Conservation (phyloP, 1,139 yeast species). For the Sugiyamaella castrensis region DNA sequence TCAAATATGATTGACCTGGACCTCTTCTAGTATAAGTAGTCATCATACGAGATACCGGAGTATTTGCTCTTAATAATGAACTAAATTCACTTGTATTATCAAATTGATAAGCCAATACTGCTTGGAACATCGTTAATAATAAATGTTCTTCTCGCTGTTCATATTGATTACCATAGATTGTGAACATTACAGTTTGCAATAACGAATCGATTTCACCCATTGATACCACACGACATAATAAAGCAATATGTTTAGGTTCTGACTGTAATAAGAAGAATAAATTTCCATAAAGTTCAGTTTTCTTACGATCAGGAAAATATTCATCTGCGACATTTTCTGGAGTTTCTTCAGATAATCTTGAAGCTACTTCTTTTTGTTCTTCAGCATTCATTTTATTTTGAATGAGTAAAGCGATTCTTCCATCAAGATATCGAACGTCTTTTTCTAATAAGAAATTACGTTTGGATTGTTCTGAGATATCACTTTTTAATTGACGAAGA, state of each 20-base stretch:
- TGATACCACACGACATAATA: slow-evolving; percentile 38
- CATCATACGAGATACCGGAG: slow-evolving; percentile 46
- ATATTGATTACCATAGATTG: slow-evolving; percentile 45
- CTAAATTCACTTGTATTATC: slow-evolving; percentile 41
- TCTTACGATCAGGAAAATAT: slow-evolving; percentile 33
- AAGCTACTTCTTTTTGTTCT: slow-evolving; percentile 40
- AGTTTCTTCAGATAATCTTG: slow-evolving; percentile 27
- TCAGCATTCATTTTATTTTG: slow-evolving; percentile 43
- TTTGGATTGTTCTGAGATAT: slow-evolving; percentile 40
- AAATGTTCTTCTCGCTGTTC: slow-evolving; percentile 45
- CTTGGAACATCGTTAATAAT: slow-evolving; percentile 41
- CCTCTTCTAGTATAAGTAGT: slow-evolving; percentile 45
- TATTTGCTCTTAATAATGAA: slow-evolving; percentile 41
- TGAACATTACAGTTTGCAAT: slow-evolving; percentile 44
- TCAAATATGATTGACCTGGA: slow-evolving; percentile 43
- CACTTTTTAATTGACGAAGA: slow-evolving; percentile 37
- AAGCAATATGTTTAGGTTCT: slow-evolving; percentile 42
- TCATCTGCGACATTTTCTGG: slow-evolving; percentile 21
- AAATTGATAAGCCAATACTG: slow-evolving; percentile 41
- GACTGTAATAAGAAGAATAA: slow-evolving; percentile 41
- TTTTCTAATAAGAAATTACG: slow-evolving; percentile 41
- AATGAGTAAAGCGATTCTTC: slow-evolving; percentile 42
- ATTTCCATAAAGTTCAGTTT: slow-evolving; percentile 39
- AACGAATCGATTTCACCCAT: slow-evolving; percentile 43
- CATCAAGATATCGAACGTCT: slow-evolving; percentile 42